Base-by-base conservation (phyloP, 2,329 filamentous ascomycete genomes). In the Metarhizium robertsii region DNA sequence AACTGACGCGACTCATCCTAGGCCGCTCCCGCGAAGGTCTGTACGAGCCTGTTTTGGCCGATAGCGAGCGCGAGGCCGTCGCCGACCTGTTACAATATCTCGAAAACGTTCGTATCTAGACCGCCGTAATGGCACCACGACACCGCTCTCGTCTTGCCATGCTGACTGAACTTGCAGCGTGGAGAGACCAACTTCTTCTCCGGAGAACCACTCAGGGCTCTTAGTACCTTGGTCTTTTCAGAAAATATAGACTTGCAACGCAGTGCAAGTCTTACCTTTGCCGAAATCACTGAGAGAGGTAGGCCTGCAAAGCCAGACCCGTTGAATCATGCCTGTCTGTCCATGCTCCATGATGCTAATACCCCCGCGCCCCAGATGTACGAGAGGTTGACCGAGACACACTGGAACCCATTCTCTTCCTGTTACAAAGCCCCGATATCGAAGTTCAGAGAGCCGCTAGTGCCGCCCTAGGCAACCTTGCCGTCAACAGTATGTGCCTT, bases 271-370 rank as follows among this genome's bases (percentile, higher is more conserved):
- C 82, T 99, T 71, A 99, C 94, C 2, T 99, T 99, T 79, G 94
- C 94, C 58, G 94, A 99, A 72, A 99, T 99, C 63, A 99, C 94
- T 43, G 94, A 99, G 74, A 78, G 92, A 90, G 92, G 94, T 96
- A 80, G 65, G 78, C 62, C 32, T 48, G 14, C 38, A 16, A 40
- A 40, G 38, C 38, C 5, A 16, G 38, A 5, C 38, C 13, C 14
- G 13, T 36, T 36, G 34, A 36, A 36, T 30, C 16, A 42, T 50
- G 25, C 18, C 16, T 43, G n/a, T 20, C n/a, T 45, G 16, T 11
- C 14, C 14, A 6, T 3, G 16, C 42, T 7, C 4, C 2, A 16
- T 30, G 10, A n/a, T 57, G 20, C 58, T 61, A 20, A 58, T 52
- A 43, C 11, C 18, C 14, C 13, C 11, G 20, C 8, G 25, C 13